Conservation (phyloP, 371 early-diverging fungal genomes). For the Circinella umbellata region DNA sequence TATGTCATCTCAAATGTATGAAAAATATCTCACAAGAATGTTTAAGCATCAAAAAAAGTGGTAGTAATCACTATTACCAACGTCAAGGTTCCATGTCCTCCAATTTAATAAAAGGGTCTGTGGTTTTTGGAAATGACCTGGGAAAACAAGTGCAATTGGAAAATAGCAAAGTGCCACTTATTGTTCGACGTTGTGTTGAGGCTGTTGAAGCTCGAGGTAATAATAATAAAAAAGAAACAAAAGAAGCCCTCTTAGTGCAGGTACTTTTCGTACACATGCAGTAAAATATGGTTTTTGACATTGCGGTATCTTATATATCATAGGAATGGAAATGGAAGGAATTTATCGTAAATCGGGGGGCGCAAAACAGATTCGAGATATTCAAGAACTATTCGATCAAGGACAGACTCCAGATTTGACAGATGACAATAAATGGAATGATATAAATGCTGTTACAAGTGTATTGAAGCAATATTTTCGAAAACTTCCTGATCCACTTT, state of each 20-base stretch:
- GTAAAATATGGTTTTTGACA: too few species aligned
- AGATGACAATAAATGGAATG: slow-evolving; percentile 48
- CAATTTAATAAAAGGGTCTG: neutral
- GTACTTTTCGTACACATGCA: neutral
- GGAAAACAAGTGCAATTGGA: slow-evolving; percentile 20
- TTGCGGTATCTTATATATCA: too few species aligned
- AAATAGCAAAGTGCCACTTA: slow-evolving; percentile 12
- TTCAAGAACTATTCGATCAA: slow-evolving; percentile 50
- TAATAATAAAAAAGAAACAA: neutral
- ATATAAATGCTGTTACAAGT: slow-evolving; percentile 76
- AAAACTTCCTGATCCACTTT: slow-evolving; percentile 83
- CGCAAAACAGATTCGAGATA: slow-evolving; percentile 66
- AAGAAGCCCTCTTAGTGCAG: neutral
- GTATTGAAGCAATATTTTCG: slow-evolving; percentile 90
- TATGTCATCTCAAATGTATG: slow-evolving; percentile 6
- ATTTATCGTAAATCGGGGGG: slow-evolving; percentile 89
- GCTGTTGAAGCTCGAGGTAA: slow-evolving; percentile 26
- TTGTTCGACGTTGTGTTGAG: slow-evolving; percentile 25
- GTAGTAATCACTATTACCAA: neutral
- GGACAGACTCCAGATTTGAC: slow-evolving; percentile 43
- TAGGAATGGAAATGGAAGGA: slow-evolving; percentile 58
- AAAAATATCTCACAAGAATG: neutral
- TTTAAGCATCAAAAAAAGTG: neutral
- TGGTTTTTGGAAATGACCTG: slow-evolving; percentile 27
- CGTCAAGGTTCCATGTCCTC: neutral